Percentiles rank a stretch among this genome's conserved stretches.
Conservation (phyloP, 495 filamentous ascomycete species). For the Chaetomium cochliodes region DNA sequence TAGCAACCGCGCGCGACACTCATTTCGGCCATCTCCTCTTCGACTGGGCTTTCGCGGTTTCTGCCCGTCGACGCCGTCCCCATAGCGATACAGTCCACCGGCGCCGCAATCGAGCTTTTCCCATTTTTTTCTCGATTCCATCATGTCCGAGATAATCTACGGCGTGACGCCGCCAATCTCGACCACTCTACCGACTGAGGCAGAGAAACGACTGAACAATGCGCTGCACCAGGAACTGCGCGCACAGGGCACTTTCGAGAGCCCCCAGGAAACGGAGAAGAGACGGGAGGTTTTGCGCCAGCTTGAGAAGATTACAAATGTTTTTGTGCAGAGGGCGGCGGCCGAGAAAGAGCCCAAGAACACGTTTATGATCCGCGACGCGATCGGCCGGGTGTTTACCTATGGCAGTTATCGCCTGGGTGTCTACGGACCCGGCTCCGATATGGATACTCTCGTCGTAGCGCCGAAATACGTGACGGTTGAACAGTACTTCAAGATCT, state of each 20-base stretch:
- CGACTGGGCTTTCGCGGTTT: not conserved
- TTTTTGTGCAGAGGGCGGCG: slow-evolving; percentile 80
- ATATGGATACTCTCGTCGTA: slow-evolving; percentile 94
- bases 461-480: slow-evolving; percentile 81
- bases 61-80: not conserved
- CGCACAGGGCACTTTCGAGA: slow-evolving; percentile 88
- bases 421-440: slow-evolving; percentile 91
- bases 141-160: slow-evolving; percentile 49
- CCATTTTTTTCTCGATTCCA: not conserved
- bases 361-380: slow-evolving; percentile 69
- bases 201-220: slow-evolving; percentile 72
- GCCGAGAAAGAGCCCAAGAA: slow-evolving; percentile 69
- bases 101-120: not conserved
- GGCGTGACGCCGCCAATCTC: slow-evolving; percentile 88
- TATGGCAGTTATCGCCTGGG: slow-evolving; percentile 93
- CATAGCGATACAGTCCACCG: not conserved
- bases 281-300: slow-evolving; percentile 58
- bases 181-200: slow-evolving; percentile 65
- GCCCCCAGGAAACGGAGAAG: slow-evolving; percentile 71
- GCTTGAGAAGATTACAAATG: slow-evolving; percentile 74
- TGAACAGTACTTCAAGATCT: slow-evolving; percentile 87
- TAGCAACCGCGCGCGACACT: slow-evolving; percentile 1
- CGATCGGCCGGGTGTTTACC: slow-evolving; percentile 87
- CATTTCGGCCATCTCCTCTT: slow-evolving; percentile 2
- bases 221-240: slow-evolving; percentile 78